Conservation (phyloP, 1,139 yeast species). For the Entelexis paramagnoliae region DNA sequence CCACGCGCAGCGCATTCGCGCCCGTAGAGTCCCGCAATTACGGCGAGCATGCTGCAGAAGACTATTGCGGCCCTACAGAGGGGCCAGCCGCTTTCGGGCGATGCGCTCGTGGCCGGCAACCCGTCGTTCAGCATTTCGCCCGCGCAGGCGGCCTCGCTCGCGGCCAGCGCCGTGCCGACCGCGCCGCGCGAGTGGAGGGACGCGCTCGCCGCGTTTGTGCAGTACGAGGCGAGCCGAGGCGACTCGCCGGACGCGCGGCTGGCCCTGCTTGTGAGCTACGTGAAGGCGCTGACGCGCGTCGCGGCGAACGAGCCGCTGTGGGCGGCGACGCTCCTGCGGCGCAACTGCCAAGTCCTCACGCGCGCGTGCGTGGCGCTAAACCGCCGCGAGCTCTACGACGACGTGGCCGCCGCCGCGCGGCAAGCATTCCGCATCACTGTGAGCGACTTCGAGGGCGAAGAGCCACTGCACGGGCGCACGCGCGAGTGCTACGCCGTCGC, state of each 20-base stretch:
- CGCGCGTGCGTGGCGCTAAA: background rate
- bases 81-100: background rate
- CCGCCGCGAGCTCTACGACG: constrained; percentile 5
- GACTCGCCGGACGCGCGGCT: background rate
- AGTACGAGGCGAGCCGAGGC: background rate
- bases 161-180: background rate
- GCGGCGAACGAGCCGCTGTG: constrained; percentile 8
- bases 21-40: too few relatives aligned
- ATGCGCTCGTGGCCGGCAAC: background rate
- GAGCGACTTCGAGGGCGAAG: constrained; percentile 16
- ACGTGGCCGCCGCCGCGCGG: constrained; percentile 11
- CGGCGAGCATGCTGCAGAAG: background rate
- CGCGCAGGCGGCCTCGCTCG: background rate
- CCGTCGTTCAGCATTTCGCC: background rate
- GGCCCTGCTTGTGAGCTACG: background rate
- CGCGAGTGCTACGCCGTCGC: constrained; percentile 31
- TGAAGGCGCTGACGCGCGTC: constrained; percentile 10
- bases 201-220: background rate
- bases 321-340: constrained; percentile 9
- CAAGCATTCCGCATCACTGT: constrained; percentile 19
- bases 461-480: constrained; percentile 19
- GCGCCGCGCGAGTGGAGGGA: background rate
- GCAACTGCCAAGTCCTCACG: constrained; percentile 10
- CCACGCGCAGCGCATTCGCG: too few relatives aligned
- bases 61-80: background rate